Evolutionary conservation across 257 asterid species (phyloP), one percentile per base, ranked within the genome.

Genomic region (Anisodus tanguticus): DNA sequence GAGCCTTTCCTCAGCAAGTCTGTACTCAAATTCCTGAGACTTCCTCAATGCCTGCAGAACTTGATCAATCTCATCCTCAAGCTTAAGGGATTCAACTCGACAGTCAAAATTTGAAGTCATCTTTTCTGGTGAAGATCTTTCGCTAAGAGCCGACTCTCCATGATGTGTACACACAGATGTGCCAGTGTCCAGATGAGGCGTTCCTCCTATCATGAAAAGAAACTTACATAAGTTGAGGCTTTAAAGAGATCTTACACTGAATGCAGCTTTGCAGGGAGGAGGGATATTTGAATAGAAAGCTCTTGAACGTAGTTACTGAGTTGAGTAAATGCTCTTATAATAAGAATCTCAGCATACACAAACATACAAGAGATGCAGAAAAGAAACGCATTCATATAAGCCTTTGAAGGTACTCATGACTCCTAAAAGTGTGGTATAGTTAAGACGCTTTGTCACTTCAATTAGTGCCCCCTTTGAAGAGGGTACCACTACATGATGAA

Each of bases 1-100:
- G 55, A 93, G 94, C 85, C 76, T 85, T 88, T 90, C 92, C 90
- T 87, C 93, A 0, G 92, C 94, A 62, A 94, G 86, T 68, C 80
- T 87, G 87, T 88, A 92, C 78, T 93, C 97, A 35, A 79, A 69
- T 85, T 89, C 93, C 78, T 91, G 97, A 0, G 97, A 90, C 86
- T 89, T 91, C 82, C 87, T 90, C 67, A 93, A 84, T 59, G 81
- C 81, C 71, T 60, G 80, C 71, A 93, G 87, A 80, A 87, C 58
- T 80, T 84, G 90, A 85, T 92, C 90, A 7, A 92, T 84, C 80
- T 93, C 93, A n/a, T 83, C 88, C 79, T 92, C 97, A 3, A 93
- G 92, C 82, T 83, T 67, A 4, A 89, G 87, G 11, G 95, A 84
- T 84, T 92, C 96, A 7, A 87, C 74, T 71, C 86, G 86, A 74